Base-by-base conservation (phyloP, 768 basidiomycete species). In the Psilocybe subaeruginosa region DNA sequence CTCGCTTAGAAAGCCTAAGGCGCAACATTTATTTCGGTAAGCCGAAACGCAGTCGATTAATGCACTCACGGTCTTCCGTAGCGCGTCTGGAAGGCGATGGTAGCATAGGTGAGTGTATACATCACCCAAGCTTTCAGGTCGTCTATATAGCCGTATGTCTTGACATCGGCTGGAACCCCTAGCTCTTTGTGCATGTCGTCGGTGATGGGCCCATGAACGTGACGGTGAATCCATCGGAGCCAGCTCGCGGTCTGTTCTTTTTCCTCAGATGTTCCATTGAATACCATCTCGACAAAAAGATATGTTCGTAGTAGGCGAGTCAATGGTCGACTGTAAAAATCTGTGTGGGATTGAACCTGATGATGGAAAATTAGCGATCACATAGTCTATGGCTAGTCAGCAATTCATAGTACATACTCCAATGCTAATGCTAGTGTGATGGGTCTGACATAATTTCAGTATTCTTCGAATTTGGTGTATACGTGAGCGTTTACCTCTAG, bases 61-160 rank as follows among this genome's bases (percentile, higher is more conserved):
- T 17, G n/a, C 5, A 48, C 56, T 47, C 17, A 57, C 56, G 56
- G 56, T 57, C 56, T 29, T 12, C 56, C 47, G 33, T 47, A 57
- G 19, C 56, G 56, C 14, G 16, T 35, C 17, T 56, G 54, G 16
- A 56, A 56, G 23, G 54, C 54, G 12, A 56, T 43, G 1, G 54
- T 56, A 8, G 54, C n/a, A 17, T 29, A 56, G 12, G 54, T 56
- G 16, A 56, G 54, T 17, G 54, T 30, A 12, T 16, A 2, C 54
- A 56, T 56, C 5, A 56, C 45, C 29, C 45, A 56, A 14, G 54
- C 54, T 31, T 56, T 56, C 14, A 56, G 30, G 1, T 56, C 54
- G n/a, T 56, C 43, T 8, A 45, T 56, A n/a, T 56, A 56, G 9
- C 54, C 54, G 43, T 56, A 56, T 6, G 8, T 46, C 19, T 23